Percentiles rank a stretch among this genome's conserved stretches.
These are phyloP conservation scores for Mucor sp. DNA, from an alignment of 371 early-diverging fungal genomes.

Conservation along the genomic window DNA sequence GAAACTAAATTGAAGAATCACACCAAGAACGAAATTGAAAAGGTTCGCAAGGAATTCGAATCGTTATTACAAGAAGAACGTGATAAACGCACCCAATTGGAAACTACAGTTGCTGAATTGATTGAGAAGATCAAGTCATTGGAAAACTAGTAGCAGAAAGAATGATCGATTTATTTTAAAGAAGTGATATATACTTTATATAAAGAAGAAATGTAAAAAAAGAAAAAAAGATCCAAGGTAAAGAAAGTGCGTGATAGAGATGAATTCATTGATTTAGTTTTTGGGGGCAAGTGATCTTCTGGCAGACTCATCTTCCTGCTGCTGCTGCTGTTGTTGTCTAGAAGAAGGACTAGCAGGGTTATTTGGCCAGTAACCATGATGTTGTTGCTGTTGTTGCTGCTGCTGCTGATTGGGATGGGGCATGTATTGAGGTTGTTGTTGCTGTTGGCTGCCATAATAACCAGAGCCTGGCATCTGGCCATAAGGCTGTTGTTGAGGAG, in stretches of 20 bases:
- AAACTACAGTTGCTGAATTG: conserved; percentile 48
- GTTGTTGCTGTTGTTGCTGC: conserved; percentile 1
- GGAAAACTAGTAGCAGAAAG: conserved; percentile 9
- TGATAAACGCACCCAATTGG: conserved; percentile 48
- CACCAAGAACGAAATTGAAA: conserved; percentile 62
- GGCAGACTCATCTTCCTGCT: conserved; percentile 22
- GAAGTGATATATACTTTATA: neutral
- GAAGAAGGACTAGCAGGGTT: conserved; percentile 12
- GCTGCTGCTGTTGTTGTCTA: conserved; percentile 5
- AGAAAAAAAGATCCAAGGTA: neutral
- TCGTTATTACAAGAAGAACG: conserved; percentile 51
- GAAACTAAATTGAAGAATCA: conserved; percentile 62
- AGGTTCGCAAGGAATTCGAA: conserved; percentile 51
- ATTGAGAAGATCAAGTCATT: conserved; percentile 37
- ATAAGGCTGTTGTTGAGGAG: conserved; percentile 19
- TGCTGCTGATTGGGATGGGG: conserved; percentile 1
- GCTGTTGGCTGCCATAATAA: conserved; percentile 21
- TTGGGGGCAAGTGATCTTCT: conserved; percentile 20
- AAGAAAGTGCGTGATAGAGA: neutral
- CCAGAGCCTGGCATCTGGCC: conserved; percentile 16
- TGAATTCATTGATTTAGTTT: neutral
- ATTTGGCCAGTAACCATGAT: conserved; percentile 19
- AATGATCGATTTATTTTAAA: neutral
- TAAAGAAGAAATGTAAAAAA: neutral
- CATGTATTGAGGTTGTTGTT: conserved; percentile 10